Percentiles rank a stretch among this genome's conserved stretches.
Conservation (phyloP, 495 filamentous ascomycete species). For the Pseudevernia furfuracea region DNA sequence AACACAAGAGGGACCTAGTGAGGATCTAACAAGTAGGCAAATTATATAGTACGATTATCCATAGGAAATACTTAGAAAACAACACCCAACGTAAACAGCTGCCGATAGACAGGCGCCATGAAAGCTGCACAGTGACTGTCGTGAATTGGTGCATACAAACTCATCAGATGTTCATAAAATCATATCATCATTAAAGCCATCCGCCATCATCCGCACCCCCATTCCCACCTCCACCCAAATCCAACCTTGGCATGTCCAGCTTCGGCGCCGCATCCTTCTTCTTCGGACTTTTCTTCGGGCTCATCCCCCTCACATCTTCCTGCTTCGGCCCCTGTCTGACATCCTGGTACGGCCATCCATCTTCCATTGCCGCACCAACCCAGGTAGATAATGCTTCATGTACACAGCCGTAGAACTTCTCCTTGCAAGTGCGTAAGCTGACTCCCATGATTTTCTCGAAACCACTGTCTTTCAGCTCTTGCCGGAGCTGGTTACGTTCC, state of each 20-base stretch:
- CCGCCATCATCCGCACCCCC: conserved; percentile 18
- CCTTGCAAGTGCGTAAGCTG: conserved; percentile 84
- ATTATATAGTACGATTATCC: too few relatives aligned
- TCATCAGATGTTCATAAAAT: not conserved
- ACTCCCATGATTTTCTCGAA: conserved; percentile 87
- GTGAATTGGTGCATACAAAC: not conserved
- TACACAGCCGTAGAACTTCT: conserved; percentile 88
- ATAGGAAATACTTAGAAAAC: not conserved
- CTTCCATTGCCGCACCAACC: conserved; percentile 77
- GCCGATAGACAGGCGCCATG: not conserved
- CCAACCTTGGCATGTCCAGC: conserved; percentile 46
- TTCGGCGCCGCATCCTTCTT: conserved; percentile 43
- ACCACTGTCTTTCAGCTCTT: conserved; percentile 70
- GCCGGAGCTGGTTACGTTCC: conserved; percentile 71
- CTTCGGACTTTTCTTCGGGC: conserved; percentile 42
- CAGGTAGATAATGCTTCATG: conserved; percentile 84
- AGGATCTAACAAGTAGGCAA: too few relatives aligned
- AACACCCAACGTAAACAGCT: not conserved
- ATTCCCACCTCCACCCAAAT: conserved; percentile 18
- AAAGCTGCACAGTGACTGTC: not conserved
- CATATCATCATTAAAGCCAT: conserved; percentile 21
- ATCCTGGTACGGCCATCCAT: conserved; percentile 73
- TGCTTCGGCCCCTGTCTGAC: conserved; percentile 63
- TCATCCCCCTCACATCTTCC: conserved; percentile 33
- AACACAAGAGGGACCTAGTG: too few relatives aligned